Base-by-base conservation (phyloP, 495 filamentous ascomycete species). In the Venustampulla echinocandica region DNA sequence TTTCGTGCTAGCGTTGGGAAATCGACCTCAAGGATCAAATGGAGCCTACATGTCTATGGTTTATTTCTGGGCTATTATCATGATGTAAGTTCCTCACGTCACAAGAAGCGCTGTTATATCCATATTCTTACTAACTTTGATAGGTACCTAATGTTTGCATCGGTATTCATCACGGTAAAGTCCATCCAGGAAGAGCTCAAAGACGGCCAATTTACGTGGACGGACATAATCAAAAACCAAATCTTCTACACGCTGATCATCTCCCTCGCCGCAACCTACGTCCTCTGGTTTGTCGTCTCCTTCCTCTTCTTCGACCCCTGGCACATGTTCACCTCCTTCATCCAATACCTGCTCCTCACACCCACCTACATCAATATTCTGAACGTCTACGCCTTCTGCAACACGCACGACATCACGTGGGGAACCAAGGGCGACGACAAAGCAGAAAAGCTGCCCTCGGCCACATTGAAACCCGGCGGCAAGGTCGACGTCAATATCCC, bases 321-420 rank as follows among this genome's bases (percentile, higher is more conserved):
- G 90, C 93, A 99, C 65, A 95, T 99, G 86, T 76, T 95, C 68
- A 98, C 92, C 21, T 86, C 77, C 25, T 89, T 96, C 65, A 68
- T 96, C 38, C 93, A 99, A 77, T 99, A 99, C 63, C 80, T 99
- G 47, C 79, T 97, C 28, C 76, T 99, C 39, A 94, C 90, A 0
- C 90, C 90, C 0, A 93, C 87, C 10, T 96, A 94, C 67, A 89
- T 93, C 71, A 95, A 95, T 64, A 87, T 95, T 44, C 79, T 96
- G 55, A 95, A 96, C 69, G 88, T 96, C 52, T 96, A 96, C 64
- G 90, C 90, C 52, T 96, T 96, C 72, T 96, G 90, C 64, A 96
- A 96, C 63, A 95, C 89, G 18, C 90, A 96, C 71, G 90, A 96
- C 54, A 90, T 96, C 46, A 92, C 88, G 10, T 96, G 90, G 90